Conservation (phyloP, 768 basidiomycete genomes). For the Amanita polypyramis region DNA sequence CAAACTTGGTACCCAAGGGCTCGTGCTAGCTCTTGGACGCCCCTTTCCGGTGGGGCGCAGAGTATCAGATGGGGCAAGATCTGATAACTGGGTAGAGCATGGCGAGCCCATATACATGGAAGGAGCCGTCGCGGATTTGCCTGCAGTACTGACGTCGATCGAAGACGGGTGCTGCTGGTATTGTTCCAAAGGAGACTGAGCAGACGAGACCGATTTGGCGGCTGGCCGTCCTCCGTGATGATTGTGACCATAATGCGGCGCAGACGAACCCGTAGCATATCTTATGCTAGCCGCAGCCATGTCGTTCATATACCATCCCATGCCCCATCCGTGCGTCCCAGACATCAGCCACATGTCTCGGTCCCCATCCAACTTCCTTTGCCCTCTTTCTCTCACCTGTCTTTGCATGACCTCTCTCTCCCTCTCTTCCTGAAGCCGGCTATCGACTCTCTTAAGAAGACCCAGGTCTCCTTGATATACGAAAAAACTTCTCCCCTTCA, state of each 20-base stretch:
- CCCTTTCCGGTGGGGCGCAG: slow-evolving; percentile 19
- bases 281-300: background rate
- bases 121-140: background rate
- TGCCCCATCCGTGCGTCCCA: background rate
- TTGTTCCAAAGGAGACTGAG: slow-evolving; percentile 17
- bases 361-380: slow-evolving; percentile 14
- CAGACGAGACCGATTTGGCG: slow-evolving; percentile 41
- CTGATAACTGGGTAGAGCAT: background rate
- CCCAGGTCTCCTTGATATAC: slow-evolving; percentile 79
- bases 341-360: slow-evolving; percentile 14
- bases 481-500: slow-evolving; percentile 77
- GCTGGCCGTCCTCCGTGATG: slow-evolving; percentile 27
- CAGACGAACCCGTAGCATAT: background rate
- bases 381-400: slow-evolving; percentile 22
- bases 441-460: slow-evolving; percentile 63
- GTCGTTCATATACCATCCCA: slow-evolving; percentile 7
- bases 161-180: slow-evolving; percentile 1
- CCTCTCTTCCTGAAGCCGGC: slow-evolving; percentile 29
- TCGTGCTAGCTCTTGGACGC: slow-evolving; percentile 63
- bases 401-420: slow-evolving; percentile 26
- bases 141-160: background rate
- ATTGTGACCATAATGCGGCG: background rate
- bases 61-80: background rate
- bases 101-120: background rate
- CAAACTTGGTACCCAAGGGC: slow-evolving; percentile 51